phyloP scores from a whole-genome alignment of 2,329 filamentous ascomycete genomes.

The Coniochaeta prunicola region DNA sequence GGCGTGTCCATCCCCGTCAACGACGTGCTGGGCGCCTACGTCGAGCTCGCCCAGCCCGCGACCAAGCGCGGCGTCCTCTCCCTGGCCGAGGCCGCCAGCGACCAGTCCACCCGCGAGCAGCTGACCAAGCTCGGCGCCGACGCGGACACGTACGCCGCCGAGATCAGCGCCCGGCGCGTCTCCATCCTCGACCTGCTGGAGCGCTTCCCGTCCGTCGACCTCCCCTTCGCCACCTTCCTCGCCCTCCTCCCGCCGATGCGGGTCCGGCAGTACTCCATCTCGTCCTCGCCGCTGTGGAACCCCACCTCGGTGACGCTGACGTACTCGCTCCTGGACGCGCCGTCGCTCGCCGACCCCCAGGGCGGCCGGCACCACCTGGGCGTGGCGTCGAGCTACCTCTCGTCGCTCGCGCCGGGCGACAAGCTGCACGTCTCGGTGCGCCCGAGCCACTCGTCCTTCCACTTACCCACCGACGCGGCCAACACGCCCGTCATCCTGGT shows the following conservation, averaged over 20 bases:
- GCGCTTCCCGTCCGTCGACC: conserved; percentile 46
- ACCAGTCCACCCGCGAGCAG: conserved; percentile 20
- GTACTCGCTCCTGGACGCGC: conserved; percentile 56
- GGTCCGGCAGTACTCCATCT: conserved; percentile 72
- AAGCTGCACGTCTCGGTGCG: conserved; percentile 42
- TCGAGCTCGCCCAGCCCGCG: conserved; percentile 66
- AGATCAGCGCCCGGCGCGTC: conserved; percentile 48
- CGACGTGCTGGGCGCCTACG: conserved; percentile 60
- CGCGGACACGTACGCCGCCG: conserved; percentile 36
- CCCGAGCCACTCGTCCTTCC: conserved; percentile 35
- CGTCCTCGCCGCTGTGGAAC: conserved; percentile 60
- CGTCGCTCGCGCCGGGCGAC: conserved; percentile 35
- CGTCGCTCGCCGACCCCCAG: conserved; percentile 38
- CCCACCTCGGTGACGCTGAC: conserved; percentile 55
- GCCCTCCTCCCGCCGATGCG: conserved; percentile 70
- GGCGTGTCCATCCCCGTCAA: conserved; percentile 50
- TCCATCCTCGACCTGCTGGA: conserved; percentile 66
- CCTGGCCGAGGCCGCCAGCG: conserved; percentile 20
- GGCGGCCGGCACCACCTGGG: conserved; percentile 47
- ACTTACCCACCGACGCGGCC: conserved; percentile 36
- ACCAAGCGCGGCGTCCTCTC: conserved; percentile 47
- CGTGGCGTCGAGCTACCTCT: conserved; percentile 55
- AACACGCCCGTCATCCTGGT: conserved; percentile 44
- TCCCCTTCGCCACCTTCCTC: conserved; percentile 62
- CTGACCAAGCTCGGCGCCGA: conserved; percentile 41